These are phyloP conservation scores for Hanseniaspora clermontiae DNA, from an alignment of 805 yeast genomes.

Conservation along the genomic window DNA sequence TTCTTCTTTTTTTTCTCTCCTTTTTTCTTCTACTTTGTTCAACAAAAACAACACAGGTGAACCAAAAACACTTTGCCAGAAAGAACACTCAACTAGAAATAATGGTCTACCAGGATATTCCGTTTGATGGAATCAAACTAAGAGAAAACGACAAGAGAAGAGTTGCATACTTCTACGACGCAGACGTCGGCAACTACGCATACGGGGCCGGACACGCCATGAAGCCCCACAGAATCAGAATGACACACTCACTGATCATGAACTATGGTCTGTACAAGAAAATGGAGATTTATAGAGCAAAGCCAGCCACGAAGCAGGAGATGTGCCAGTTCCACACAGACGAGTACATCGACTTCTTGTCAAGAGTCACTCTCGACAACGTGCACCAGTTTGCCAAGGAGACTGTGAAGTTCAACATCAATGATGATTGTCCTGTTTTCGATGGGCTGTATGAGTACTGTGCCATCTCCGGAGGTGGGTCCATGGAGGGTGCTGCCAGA, in stretches of 20 bases:
- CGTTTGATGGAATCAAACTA: constrained; percentile 51
- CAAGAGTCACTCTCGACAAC: constrained; percentile 85
- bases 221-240: constrained; percentile 98
- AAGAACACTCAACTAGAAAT: background rate
- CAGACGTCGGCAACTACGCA: constrained; percentile 95
- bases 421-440: constrained; percentile 89
- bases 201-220: constrained; percentile 98
- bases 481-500: constrained; percentile 83
- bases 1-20: too few species aligned
- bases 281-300: constrained; percentile 94
- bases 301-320: constrained; percentile 95
- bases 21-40: too few species aligned
- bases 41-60: too few species aligned
- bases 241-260: constrained; percentile 95
- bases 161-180: constrained; percentile 70
- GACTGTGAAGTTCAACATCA: constrained; percentile 77
- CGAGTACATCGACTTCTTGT: constrained; percentile 85
- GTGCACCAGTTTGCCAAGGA: constrained; percentile 77
- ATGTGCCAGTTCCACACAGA: constrained; percentile 98
- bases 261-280: constrained; percentile 91
- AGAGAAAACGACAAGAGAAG: constrained; percentile 39
- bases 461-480: constrained; percentile 82
- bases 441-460: constrained; percentile 91
- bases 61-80: too few species aligned
- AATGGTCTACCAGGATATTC: constrained; percentile 42